These are phyloP conservation scores for Barnettozyma populi DNA, from an alignment of 805 yeast genomes.

Conservation along the genomic window DNA sequence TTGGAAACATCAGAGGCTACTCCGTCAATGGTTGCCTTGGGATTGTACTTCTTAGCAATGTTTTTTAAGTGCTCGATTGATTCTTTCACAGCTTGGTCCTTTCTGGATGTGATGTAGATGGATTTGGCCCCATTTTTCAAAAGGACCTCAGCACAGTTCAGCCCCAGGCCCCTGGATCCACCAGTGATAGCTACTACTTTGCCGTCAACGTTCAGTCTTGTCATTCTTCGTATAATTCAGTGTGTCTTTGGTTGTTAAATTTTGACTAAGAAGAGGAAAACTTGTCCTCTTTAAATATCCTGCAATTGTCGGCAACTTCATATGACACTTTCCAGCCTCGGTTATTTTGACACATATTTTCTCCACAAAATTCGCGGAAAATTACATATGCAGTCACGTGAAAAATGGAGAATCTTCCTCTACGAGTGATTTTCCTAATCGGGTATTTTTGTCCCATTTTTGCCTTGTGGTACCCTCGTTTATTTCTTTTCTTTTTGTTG, in stretches of 20 bases:
- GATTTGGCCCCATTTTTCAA: conserved; percentile 56
- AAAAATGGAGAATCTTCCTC: background rate
- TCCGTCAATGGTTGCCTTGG: conserved; percentile 31
- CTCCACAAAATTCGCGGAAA: conserved; percentile 1
- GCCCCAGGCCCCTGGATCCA: conserved; percentile 72
- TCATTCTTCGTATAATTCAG: conserved; percentile 11
- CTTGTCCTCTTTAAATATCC: background rate
- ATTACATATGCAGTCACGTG: background rate
- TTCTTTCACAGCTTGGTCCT: conserved; percentile 53
- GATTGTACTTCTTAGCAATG: conserved; percentile 26
- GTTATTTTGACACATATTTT: conserved; percentile 1
- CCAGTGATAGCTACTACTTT: conserved; percentile 68
- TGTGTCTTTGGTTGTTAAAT: background rate
- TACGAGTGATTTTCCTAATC: conserved; percentile 1
- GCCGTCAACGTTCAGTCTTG: conserved; percentile 41
- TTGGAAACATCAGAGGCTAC: conserved; percentile 54
- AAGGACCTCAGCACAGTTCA: conserved; percentile 59
- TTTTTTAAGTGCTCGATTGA: conserved; percentile 36
- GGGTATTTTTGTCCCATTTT: background rate
- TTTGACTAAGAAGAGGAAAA: background rate
- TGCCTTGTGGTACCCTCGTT: background rate
- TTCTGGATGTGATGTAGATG: conserved; percentile 61
- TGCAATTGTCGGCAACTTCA: background rate
- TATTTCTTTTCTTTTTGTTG: conserved; percentile 1
- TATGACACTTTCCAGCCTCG: background rate